Conservation (phyloP, 345 rosid genomes). For the Salix arbutifolia region DNA sequence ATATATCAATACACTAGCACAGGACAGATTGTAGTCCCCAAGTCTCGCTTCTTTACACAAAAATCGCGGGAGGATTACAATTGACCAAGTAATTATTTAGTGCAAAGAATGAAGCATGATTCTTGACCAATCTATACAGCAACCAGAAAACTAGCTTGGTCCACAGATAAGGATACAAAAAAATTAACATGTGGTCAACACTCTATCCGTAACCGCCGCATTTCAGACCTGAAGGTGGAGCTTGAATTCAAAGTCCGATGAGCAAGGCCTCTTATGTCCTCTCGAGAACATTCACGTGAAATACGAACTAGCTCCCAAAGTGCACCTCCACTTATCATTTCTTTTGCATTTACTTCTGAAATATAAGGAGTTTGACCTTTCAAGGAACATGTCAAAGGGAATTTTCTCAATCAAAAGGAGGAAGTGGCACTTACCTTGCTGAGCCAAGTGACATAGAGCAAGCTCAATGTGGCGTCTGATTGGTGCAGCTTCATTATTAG, state of each 20-base stretch:
- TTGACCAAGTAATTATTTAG: not conserved
- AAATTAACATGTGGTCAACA: not conserved
- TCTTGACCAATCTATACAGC: constrained; percentile 8
- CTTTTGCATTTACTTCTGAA: constrained; percentile 30
- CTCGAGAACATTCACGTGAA: constrained; percentile 30
- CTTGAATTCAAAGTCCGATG: constrained; percentile 25
- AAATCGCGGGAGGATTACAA: constrained; percentile 4
- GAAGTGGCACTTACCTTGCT: constrained; percentile 23
- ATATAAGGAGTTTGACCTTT: constrained; percentile 1
- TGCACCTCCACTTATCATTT: constrained; percentile 36
- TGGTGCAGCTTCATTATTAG: constrained; percentile 32
- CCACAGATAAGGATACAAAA: not conserved
- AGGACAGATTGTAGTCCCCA: not conserved
- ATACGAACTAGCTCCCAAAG: constrained; percentile 36
- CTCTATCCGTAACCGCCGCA: constrained; percentile 32
- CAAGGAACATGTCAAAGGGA: not conserved
- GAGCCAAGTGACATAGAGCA: constrained; percentile 27
- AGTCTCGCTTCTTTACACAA: constrained; percentile 11
- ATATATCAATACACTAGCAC: not conserved
- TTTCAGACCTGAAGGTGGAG: constrained; percentile 27
- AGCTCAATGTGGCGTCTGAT: constrained; percentile 39
- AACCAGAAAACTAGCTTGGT: not conserved
- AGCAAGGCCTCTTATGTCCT: constrained; percentile 35
- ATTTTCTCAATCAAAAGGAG: not conserved
- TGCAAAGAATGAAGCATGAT: not conserved